Percentiles rank a stretch among this genome's conserved stretches.
Conservation (phyloP, 257 asterid species). For the Ajuga chamaepitys region DNA sequence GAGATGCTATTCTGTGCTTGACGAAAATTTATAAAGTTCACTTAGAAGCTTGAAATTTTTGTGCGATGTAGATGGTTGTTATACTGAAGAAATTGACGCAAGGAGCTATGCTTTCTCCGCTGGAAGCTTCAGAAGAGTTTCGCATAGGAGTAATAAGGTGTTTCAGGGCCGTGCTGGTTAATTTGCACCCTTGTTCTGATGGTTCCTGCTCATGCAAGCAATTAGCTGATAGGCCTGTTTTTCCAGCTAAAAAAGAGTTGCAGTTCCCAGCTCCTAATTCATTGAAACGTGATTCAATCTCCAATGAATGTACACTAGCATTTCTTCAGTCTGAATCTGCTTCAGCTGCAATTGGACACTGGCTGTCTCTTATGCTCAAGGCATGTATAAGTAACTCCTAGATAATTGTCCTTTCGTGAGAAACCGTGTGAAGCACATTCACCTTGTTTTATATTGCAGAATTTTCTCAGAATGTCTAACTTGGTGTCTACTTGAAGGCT, state of each 20-base stretch:
- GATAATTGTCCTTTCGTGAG: conserved; percentile 3
- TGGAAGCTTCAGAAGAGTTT: conserved; percentile 93
- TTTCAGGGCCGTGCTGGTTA: conserved; percentile 65
- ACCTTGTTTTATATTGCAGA: neutral
- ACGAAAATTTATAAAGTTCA: neutral
- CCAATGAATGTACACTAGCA: conserved; percentile 57
- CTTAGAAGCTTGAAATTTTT: neutral
- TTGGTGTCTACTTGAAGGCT: conserved; percentile 54
- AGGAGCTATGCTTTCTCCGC: conserved; percentile 75
- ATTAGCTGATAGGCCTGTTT: conserved; percentile 34
- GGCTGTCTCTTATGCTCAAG: conserved; percentile 96
- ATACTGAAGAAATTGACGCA: conserved; percentile 74
- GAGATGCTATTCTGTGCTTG: neutral
- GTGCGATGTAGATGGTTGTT: conserved; percentile 58
- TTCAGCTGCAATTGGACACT: conserved; percentile 90
- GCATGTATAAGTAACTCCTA: conserved; percentile 32
- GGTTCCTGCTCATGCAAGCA: conserved; percentile 69
- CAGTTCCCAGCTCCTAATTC: conserved; percentile 22
- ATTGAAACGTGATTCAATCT: conserved; percentile 20
- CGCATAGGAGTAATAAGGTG: conserved; percentile 85
- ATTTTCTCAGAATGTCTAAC: conserved; percentile 21
- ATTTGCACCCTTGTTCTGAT: conserved; percentile 56
- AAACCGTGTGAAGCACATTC: neutral
- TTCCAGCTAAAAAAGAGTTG: conserved; percentile 32
- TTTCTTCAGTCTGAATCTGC: conserved; percentile 92